Evolutionary conservation across 768 basidiomycete genomes (phyloP).

Genomic region (Baorangia bicolor): DNA sequence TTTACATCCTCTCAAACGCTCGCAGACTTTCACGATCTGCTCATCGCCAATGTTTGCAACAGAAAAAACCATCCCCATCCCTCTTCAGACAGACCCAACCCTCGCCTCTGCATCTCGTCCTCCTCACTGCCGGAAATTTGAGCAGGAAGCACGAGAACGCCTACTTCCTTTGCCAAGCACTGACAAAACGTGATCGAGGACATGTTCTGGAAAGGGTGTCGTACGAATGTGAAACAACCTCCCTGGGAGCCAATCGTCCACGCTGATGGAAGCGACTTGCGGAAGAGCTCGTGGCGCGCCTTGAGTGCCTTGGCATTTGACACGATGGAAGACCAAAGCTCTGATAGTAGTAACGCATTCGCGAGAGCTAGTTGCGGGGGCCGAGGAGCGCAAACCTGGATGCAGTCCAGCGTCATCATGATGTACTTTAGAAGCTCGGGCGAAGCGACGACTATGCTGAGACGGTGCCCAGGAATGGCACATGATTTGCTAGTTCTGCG

Average conservation of each 20-base stretch:
- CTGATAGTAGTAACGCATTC: conserved; percentile 47
- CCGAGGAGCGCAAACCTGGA: conserved; percentile 79
- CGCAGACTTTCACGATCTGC: conserved; percentile 50
- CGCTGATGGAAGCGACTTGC: conserved; percentile 40
- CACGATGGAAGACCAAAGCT: conserved; percentile 52
- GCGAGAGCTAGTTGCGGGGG: conserved; percentile 68
- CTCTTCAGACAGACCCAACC: conserved; percentile 25
- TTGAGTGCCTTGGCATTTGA: conserved; percentile 48
- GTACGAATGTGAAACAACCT: conserved; percentile 78
- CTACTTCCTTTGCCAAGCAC: conserved; percentile 57
- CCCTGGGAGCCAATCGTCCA: conserved; percentile 70
- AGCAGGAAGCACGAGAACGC: conserved; percentile 66
- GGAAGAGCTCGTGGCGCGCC: conserved; percentile 58
- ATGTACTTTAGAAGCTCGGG: conserved; percentile 48
- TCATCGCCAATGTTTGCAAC: conserved; percentile 79
- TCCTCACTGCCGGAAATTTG: conserved; percentile 49
- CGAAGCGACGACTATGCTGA: conserved; percentile 69
- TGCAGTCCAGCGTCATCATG: conserved; percentile 67
- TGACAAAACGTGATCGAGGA: conserved; percentile 54
- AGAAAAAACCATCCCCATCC: conserved; percentile 70
- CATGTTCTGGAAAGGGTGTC: conserved; percentile 54
- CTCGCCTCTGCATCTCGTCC: conserved; percentile 14
- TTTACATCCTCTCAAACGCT: conserved; percentile 45
- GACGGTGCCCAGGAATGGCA: conserved; percentile 77
- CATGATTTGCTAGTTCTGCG: conserved; percentile 72